phyloP scores from a whole-genome alignment of 2,329 filamentous ascomycete species.

The Sclerotinia nivalis region DNA sequence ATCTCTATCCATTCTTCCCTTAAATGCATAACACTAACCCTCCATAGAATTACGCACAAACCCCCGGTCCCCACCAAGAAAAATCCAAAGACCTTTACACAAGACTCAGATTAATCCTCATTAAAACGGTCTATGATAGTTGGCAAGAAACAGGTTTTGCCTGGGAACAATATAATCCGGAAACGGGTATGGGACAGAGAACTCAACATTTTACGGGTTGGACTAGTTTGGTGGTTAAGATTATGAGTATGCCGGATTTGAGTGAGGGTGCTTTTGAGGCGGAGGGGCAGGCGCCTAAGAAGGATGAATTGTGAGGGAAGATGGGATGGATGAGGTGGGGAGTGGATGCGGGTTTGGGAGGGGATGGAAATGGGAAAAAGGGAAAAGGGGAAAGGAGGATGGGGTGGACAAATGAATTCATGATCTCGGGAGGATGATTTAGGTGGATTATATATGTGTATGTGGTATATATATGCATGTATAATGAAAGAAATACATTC shows the following conservation, averaged over 20 bases:
- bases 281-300: background rate
- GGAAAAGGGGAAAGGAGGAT: background rate
- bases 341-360: background rate
- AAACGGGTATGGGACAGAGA: conserved; percentile 88
- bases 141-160: conserved; percentile 94
- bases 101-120: conserved; percentile 76
- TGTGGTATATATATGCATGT: too few species aligned
- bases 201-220: conserved; percentile 98
- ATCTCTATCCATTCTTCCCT: background rate
- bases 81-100: conserved; percentile 74
- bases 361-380: background rate
- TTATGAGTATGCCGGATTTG: conserved; percentile 86
- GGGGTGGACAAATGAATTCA: too few species aligned
- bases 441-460: too few species aligned
- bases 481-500: too few species aligned
- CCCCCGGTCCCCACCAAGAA: conserved; percentile 63
- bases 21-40: conserved; percentile 22
- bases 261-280: conserved; percentile 33
- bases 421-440: too few species aligned
- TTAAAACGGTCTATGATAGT: conserved; percentile 82
- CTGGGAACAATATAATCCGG: conserved; percentile 97
- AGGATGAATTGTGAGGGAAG: background rate
- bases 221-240: conserved; percentile 97
- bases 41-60: conserved; percentile 57
- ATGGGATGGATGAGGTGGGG: background rate